These are phyloP conservation scores for Arabis hirsuta DNA, from an alignment of 345 rosid genomes.

Conservation along the genomic window DNA sequence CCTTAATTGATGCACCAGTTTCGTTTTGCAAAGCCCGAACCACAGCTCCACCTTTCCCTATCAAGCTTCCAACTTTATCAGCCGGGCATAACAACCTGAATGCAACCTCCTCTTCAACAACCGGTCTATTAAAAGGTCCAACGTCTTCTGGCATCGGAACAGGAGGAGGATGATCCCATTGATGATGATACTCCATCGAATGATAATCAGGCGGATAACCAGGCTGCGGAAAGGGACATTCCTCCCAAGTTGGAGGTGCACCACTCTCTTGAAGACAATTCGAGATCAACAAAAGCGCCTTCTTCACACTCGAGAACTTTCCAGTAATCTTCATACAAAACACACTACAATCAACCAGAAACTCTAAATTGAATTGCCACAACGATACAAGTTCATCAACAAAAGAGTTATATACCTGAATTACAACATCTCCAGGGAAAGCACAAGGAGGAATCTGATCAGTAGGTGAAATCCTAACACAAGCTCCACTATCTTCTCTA, in stretches of 20 bases:
- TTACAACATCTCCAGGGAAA: slow-evolving; percentile 59
- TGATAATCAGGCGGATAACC: slow-evolving; percentile 54
- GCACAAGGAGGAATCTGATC: slow-evolving; percentile 65
- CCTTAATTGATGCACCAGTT: slow-evolving; percentile 76
- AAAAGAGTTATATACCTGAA: slow-evolving; percentile 50
- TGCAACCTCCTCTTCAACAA: slow-evolving; percentile 61
- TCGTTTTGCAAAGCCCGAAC: slow-evolving; percentile 65
- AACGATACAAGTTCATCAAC: background rate
- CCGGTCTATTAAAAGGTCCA: slow-evolving; percentile 55
- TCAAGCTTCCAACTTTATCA: slow-evolving; percentile 80
- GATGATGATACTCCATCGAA: slow-evolving; percentile 52
- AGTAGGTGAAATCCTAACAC: slow-evolving; percentile 49
- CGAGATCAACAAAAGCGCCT: slow-evolving; percentile 59
- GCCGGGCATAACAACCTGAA: slow-evolving; percentile 70
- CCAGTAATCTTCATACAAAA: slow-evolving; percentile 59
- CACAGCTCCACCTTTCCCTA: slow-evolving; percentile 80
- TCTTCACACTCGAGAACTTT: slow-evolving; percentile 59
- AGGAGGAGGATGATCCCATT: slow-evolving; percentile 60
- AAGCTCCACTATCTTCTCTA: slow-evolving; percentile 58
- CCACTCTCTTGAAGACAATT: slow-evolving; percentile 56
- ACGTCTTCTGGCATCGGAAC: slow-evolving; percentile 53
- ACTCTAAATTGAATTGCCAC: slow-evolving; percentile 1
- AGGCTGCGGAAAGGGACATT: slow-evolving; percentile 52
- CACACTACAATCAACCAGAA: slow-evolving; percentile 15
- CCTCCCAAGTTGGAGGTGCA: slow-evolving; percentile 51